Conservation (phyloP, 345 rosid species). For the Clausena lansium region DNA sequence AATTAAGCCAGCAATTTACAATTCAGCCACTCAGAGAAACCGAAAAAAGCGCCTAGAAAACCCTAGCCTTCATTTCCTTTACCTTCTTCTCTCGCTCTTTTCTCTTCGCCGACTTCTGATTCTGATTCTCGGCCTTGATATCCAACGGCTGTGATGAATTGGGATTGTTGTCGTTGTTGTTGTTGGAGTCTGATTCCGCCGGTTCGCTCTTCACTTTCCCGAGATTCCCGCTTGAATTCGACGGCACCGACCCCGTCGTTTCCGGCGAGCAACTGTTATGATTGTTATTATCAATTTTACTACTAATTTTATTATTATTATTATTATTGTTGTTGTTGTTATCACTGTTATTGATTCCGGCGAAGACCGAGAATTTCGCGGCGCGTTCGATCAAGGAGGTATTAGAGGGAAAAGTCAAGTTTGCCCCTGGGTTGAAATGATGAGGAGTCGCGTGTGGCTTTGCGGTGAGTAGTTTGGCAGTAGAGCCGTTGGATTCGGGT, state of each 20-base stretch:
- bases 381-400: constrained; percentile 33
- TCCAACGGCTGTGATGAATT: constrained; percentile 16
- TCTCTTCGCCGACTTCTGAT: constrained; percentile 38
- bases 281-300: neutral
- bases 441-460: neutral
- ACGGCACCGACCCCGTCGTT: constrained; percentile 28
- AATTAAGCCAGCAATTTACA: neutral
- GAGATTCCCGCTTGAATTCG: constrained; percentile 30
- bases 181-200: constrained; percentile 33
- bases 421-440: constrained; percentile 7
- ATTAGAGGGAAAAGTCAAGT: constrained; percentile 35
- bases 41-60: neutral
- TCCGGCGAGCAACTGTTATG: constrained; percentile 22
- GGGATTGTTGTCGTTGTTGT: constrained; percentile 29
- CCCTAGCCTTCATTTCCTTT: neutral
- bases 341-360: constrained; percentile 7
- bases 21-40: neutral
- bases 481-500: constrained; percentile 19
- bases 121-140: constrained; percentile 33
- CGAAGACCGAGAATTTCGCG: constrained; percentile 37
- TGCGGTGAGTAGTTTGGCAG: neutral
- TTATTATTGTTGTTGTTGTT: constrained; percentile 7
- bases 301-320: neutral
- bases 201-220: constrained; percentile 50
- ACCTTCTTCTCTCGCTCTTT: constrained; percentile 59